These are phyloP conservation scores for Keithomyces neogunnii DNA, from an alignment of 2,329 filamentous ascomycete species.

Conservation along the genomic window DNA sequence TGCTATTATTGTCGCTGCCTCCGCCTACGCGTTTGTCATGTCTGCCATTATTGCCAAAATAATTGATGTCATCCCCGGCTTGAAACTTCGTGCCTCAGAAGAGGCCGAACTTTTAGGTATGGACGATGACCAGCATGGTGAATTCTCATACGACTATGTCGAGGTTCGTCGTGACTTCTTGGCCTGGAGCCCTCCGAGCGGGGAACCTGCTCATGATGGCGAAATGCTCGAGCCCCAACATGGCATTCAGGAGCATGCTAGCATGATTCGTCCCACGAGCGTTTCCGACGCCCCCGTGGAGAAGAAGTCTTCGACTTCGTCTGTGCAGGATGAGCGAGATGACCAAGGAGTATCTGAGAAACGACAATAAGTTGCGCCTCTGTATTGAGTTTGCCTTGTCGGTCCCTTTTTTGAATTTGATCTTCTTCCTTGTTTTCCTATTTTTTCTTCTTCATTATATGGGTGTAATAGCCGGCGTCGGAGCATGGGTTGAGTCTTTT, in stretches of 20 bases:
- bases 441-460: neutral
- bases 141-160: slow-evolving; percentile 86
- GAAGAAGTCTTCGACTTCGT: slow-evolving; percentile 9
- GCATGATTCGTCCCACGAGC: slow-evolving; percentile 24
- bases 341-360: slow-evolving; percentile 2
- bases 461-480: slow-evolving; percentile 10
- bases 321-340: slow-evolving; percentile 6
- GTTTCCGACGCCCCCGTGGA: slow-evolving; percentile 10
- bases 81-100: slow-evolving; percentile 71
- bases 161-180: slow-evolving; percentile 84
- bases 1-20: slow-evolving; percentile 61
- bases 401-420: neutral
- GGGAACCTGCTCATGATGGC: slow-evolving; percentile 51
- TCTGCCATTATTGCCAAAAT: slow-evolving; percentile 64
- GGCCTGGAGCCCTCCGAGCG: slow-evolving; percentile 72
- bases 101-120: slow-evolving; percentile 80
- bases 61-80: slow-evolving; percentile 68
- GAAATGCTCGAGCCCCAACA: slow-evolving; percentile 56
- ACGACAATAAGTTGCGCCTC: neutral
- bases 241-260: slow-evolving; percentile 59
- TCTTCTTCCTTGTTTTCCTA: neutral
- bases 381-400: neutral
- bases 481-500: neutral
- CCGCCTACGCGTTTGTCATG: slow-evolving; percentile 63
- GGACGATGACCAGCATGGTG: slow-evolving; percentile 84